Base-by-base conservation (phyloP, 164 flowering plant species). In the Protea cynaroides region DNA sequence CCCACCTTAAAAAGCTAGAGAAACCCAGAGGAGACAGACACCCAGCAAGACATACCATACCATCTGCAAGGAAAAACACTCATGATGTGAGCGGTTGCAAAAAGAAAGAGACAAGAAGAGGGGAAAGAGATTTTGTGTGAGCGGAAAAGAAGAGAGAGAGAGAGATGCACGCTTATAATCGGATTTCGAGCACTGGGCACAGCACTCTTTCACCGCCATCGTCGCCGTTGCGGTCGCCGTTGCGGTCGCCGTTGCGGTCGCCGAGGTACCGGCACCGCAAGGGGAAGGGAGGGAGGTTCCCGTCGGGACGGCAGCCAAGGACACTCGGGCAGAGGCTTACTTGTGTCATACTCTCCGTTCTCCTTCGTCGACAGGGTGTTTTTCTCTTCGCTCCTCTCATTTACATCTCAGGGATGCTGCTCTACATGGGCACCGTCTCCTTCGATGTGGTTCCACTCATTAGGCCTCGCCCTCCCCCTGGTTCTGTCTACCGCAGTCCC, bases 311-410 rank as follows among this genome's bases (percentile, higher is more conserved):
- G 19, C 52, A 49, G 40, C 64, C 46, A 12, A 17, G 66, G 72
- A 25, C 74, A 17, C 51, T 81, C 3, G 67, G 75, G 17, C 87
- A 90, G 70, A 75, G 91, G 0, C 49, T 82, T 18, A 79, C 90
- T 8, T 84, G 83, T 83, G 60, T 76, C 34, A 25, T 87, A 13
- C 79, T 90, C n/a, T 86, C 91, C 18, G 77, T 84, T 21, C 69
- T 90, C 22, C 82, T 87, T 64, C 88, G 91, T 12, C 79, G 91
- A 0, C 96, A 87, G 66, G 96, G 93, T 44, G 72, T 90, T 51
- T 87, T 90, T 69, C 80, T 87, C 43, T 84, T 90, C 69, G 92
- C 90, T 0, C 96, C 96, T 7, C 75, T 90, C 18, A 70, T 90
- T 40, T 90, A 90, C 72, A 84, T 90, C 68, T 81, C 88, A 46